These are phyloP conservation scores for Lanmaoa pseudosensibilis DNA, from an alignment of 768 basidiomycete genomes.

Conservation along the genomic window DNA sequence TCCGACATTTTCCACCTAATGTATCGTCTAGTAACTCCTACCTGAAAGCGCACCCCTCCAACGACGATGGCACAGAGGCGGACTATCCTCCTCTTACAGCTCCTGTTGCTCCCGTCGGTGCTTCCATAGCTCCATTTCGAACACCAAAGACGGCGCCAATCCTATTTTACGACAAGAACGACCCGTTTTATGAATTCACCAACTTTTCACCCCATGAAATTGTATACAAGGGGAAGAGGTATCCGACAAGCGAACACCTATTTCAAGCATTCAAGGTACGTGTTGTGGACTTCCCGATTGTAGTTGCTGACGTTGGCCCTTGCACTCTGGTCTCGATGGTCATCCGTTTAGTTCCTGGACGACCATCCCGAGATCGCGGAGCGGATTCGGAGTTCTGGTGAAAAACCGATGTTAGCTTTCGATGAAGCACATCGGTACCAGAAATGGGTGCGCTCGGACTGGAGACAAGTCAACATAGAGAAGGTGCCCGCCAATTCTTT, in stretches of 20 bases:
- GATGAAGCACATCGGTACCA: constrained; percentile 66
- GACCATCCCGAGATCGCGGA: constrained; percentile 64
- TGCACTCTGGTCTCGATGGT: background rate
- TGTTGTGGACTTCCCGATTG: background rate
- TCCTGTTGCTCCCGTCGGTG: constrained; percentile 27
- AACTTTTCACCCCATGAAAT: constrained; percentile 72
- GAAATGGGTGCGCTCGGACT: constrained; percentile 60
- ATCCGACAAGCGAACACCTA: constrained; percentile 76
- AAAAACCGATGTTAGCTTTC: constrained; percentile 62
- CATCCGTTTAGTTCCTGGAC: constrained; percentile 50
- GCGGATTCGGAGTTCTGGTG: constrained; percentile 63
- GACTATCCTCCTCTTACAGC: constrained; percentile 36
- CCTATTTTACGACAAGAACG: constrained; percentile 63
- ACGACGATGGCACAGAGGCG: constrained; percentile 7
- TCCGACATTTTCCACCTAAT: background rate
- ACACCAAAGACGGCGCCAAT: constrained; percentile 38
- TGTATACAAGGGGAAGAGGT: constrained; percentile 57
- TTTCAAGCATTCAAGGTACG: constrained; percentile 73
- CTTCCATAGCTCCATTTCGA: constrained; percentile 32
- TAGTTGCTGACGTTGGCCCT: background rate
- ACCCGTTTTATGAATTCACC: constrained; percentile 69
- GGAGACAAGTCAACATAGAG: constrained; percentile 67
- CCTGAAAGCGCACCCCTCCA: constrained; percentile 13
- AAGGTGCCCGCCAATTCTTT: constrained; percentile 41
- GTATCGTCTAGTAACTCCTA: constrained; percentile 8